Conservation (phyloP, 208 protist genomes). For the Entamoeba moshkovskii region DNA sequence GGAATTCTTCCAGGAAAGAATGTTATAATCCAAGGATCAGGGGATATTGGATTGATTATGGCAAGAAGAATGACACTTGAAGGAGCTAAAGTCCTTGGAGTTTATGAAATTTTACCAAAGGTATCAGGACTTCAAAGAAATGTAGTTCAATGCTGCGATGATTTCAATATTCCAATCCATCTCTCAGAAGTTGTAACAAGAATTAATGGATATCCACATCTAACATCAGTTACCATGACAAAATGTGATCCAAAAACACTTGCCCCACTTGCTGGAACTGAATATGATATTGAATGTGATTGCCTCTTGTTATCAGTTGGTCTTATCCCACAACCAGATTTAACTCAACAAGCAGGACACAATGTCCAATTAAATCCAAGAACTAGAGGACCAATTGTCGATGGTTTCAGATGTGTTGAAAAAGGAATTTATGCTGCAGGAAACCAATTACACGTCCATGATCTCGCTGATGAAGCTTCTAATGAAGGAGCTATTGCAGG, state of each 20-base stretch:
- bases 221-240: slow-evolving; percentile 8
- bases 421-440: slow-evolving; percentile 13
- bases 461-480: slow-evolving; percentile 13
- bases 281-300: slow-evolving; percentile 19
- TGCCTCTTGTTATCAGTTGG: slow-evolving; percentile 14
- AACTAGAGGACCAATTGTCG: slow-evolving; percentile 6
- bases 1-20: slow-evolving; percentile 20
- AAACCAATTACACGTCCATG: slow-evolving; percentile 18
- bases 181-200: neutral
- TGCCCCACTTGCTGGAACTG: neutral
- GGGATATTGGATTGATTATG: slow-evolving; percentile 25
- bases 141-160: neutral
- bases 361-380: neutral
- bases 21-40: slow-evolving; percentile 19
- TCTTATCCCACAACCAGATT: slow-evolving; percentile 7
- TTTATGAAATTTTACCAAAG: slow-evolving; percentile 10
- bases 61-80: slow-evolving; percentile 14
- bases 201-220: slow-evolving; percentile 6
- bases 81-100: slow-evolving; percentile 20
- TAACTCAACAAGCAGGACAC: neutral
- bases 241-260: slow-evolving; percentile 13
- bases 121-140: slow-evolving; percentile 6
- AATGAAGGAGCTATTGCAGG: slow-evolving; percentile 21
- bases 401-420: neutral
- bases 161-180: slow-evolving; percentile 22